A percentile compares a stretch with the other conserved stretches of the same genome.
phyloP scores from a whole-genome alignment of 768 basidiomycete species.

The Hygrophorus russula region DNA sequence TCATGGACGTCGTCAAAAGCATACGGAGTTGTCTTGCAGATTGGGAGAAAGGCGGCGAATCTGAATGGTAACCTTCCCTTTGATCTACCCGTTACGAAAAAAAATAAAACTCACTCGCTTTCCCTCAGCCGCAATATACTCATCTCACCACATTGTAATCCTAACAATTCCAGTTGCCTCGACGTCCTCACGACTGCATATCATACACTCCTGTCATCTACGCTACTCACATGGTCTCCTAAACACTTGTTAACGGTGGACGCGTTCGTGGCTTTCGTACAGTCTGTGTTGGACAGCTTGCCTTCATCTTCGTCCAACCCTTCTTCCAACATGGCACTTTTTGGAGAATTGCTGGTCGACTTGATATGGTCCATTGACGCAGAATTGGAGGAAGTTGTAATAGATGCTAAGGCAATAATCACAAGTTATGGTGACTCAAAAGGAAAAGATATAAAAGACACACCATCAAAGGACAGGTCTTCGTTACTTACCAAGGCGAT shows the following conservation, averaged over 20 bases:
- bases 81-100: conserved; percentile 10
- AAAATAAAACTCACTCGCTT: conserved; percentile 8
- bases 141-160: conserved; percentile 47
- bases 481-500: conserved; percentile 24
- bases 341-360: conserved; percentile 69
- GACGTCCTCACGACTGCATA: conserved; percentile 58
- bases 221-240: conserved; percentile 45
- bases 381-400: conserved; percentile 59
- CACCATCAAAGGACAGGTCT: conserved; percentile 10
- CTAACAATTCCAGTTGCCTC: conserved; percentile 36
- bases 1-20: conserved; percentile 51
- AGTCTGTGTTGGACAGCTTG: conserved; percentile 44
- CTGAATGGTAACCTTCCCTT: conserved; percentile 39
- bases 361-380: conserved; percentile 74
- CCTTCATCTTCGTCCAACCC: conserved; percentile 64
- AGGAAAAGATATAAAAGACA: not conserved
- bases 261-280: conserved; percentile 51
- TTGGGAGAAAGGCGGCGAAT: conserved; percentile 52
- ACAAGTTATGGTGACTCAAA: conserved; percentile 20
- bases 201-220: conserved; percentile 53
- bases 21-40: conserved; percentile 37
- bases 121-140: conserved; percentile 49
- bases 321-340: conserved; percentile 29
- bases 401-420: conserved; percentile 38
- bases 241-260: conserved; percentile 33